These are phyloP conservation scores for Paramecium tetraurelia DNA, from an alignment of 73 alveolate genomes.

Conservation along the genomic window DNA sequence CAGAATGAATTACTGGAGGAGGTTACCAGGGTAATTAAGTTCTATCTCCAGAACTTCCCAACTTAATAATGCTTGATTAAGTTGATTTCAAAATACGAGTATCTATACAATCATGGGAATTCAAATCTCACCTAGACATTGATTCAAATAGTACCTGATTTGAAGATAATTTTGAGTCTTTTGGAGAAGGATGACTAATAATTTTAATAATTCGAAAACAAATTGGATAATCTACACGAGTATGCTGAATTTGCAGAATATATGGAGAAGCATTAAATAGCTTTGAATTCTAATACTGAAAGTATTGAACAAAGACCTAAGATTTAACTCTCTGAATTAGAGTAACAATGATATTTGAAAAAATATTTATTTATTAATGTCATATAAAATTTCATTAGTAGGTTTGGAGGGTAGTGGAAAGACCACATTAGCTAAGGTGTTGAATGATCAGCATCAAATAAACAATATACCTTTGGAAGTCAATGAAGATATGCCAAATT, in stretches of 20 bases:
- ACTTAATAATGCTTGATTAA: background rate
- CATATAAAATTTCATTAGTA: conserved; percentile 36
- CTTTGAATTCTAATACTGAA: too few relatives aligned
- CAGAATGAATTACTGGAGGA: background rate
- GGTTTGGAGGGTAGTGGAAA: conserved; percentile 64
- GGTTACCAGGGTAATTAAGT: background rate
- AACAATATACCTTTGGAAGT: conserved; percentile 16
- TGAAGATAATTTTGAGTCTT: background rate
- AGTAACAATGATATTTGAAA: background rate
- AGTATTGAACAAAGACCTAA: background rate
- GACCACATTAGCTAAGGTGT: conserved; percentile 45
- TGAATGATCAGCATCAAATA: background rate
- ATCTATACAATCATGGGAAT: background rate
- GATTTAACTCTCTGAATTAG: background rate
- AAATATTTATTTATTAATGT: background rate
- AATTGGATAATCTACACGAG: background rate
- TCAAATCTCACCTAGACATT: background rate
- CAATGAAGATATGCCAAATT: conserved; percentile 44
- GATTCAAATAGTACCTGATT: background rate
- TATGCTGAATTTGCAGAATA: background rate
- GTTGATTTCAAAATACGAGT: background rate
- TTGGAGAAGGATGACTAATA: background rate
- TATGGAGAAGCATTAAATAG: background rate
- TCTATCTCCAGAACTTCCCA: background rate
- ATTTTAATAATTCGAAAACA: background rate